phyloP scores from a whole-genome alignment of 495 filamentous ascomycete genomes.

The Hypoxylon crocopeplum region DNA sequence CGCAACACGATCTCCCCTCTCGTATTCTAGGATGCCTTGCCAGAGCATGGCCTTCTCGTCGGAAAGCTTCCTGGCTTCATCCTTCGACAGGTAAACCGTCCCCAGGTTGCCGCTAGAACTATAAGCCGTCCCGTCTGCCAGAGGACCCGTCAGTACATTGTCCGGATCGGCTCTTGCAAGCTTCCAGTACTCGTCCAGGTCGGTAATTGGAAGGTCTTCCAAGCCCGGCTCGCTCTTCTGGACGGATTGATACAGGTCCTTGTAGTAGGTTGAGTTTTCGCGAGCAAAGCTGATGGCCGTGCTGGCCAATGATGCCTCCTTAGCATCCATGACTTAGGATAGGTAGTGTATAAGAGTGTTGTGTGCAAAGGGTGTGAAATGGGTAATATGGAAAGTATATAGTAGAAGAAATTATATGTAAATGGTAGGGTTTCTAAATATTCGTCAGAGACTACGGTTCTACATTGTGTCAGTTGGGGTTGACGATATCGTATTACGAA shows the following conservation, averaged over 20 bases:
- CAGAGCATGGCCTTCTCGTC: neutral
- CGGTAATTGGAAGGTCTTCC: constrained; percentile 2
- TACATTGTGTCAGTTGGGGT: too few relatives aligned
- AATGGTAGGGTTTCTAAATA: too few relatives aligned
- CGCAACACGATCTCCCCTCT: neutral
- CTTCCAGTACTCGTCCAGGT: constrained; percentile 2
- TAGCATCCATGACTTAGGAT: neutral
- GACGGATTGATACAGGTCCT: neutral
- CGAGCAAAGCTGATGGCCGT: constrained; percentile 9
- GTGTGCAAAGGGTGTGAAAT: too few relatives aligned
- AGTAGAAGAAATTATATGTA: too few relatives aligned
- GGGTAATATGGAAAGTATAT: too few relatives aligned
- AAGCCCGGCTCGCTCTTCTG: neutral
- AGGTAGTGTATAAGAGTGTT: too few relatives aligned
- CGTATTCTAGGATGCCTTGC: neutral
- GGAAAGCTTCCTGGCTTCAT: neutral
- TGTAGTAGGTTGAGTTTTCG: constrained; percentile 2
- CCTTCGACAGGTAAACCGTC: neutral
- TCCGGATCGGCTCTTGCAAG: neutral
- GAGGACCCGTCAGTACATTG: constrained; percentile 2
- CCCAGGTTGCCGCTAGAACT: neutral
- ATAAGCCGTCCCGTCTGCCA: constrained; percentile 1
- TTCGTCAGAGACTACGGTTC: too few relatives aligned
- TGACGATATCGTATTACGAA: too few relatives aligned
- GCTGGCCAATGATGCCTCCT: neutral